phyloP scores from a whole-genome alignment of 2,329 filamentous ascomycete genomes.

The Sordariomycetes sp. region DNA sequence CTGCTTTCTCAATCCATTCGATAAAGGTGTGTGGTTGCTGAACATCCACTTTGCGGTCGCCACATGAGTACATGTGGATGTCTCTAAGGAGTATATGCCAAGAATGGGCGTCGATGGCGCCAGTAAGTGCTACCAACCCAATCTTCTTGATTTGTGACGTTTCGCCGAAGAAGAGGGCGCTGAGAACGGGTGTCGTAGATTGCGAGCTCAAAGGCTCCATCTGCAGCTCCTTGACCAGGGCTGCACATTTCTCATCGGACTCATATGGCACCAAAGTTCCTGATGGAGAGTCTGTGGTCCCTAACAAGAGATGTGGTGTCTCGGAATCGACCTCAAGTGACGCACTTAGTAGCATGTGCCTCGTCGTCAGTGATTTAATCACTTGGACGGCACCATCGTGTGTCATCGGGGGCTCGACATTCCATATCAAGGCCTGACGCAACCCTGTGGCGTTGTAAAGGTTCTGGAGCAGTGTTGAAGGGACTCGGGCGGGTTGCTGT shows the following conservation, averaged over 20 bases:
- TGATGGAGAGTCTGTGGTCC: neutral
- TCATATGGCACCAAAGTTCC: conserved; percentile 4
- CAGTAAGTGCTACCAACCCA: conserved; percentile 3
- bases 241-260: conserved; percentile 2
- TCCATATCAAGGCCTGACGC: conserved; percentile 2
- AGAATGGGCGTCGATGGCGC: conserved; percentile 3
- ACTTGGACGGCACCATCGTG: conserved; percentile 1
- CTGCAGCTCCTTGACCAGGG: conserved; percentile 3
- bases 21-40: conserved; percentile 2
- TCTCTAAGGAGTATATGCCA: conserved; percentile 5
- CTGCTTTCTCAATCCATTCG: conserved; percentile 2
- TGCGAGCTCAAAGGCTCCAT: neutral
- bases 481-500: neutral
- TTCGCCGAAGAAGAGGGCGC: conserved; percentile 4
- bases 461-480: conserved; percentile 3
- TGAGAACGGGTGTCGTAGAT: conserved; percentile 1
- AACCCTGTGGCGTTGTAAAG: conserved; percentile 2
- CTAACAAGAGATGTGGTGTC: conserved; percentile 1
- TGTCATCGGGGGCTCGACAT: conserved; percentile 3
- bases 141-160: conserved; percentile 3
- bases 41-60: neutral
- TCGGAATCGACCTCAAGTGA: neutral
- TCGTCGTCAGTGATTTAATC: conserved; percentile 3
- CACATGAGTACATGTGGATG: conserved; percentile 3
- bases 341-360: conserved; percentile 3